A percentile compares a stretch with the other conserved stretches of the same genome.
These are phyloP conservation scores for Exserohilum rostratum DNA, from an alignment of 2,329 filamentous ascomycete genomes.

Conservation along the genomic window DNA sequence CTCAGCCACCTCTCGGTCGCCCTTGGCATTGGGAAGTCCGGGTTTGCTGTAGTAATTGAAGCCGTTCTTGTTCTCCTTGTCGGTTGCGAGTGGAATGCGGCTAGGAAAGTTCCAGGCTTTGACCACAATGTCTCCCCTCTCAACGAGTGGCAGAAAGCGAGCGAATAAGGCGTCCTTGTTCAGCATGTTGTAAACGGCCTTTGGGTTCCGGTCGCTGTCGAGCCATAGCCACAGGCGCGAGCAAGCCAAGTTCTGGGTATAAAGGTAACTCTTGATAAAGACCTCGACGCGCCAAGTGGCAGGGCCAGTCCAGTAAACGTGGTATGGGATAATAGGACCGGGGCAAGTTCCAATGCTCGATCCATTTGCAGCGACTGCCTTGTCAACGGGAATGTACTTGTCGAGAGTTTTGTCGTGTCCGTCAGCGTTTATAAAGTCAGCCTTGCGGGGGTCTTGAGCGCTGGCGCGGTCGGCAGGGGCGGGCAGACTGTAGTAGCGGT, in stretches of 20 bases:
- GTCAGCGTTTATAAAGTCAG: slow-evolving; percentile 53
- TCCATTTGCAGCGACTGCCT: slow-evolving; percentile 48
- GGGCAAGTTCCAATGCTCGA: slow-evolving; percentile 57
- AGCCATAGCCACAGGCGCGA: slow-evolving; percentile 61
- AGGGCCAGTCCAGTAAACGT: slow-evolving; percentile 63
- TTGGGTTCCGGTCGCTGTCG: slow-evolving; percentile 59
- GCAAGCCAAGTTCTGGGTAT: slow-evolving; percentile 63
- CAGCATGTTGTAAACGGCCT: slow-evolving; percentile 59
- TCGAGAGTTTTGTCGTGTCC: slow-evolving; percentile 49
- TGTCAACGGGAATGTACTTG: slow-evolving; percentile 46
- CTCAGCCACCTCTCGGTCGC: slow-evolving; percentile 56
- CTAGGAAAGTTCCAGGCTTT: slow-evolving; percentile 62
- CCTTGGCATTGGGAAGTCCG: slow-evolving; percentile 51
- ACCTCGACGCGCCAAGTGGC: slow-evolving; percentile 63
- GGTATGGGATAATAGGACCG: slow-evolving; percentile 62
- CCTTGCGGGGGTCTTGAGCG: slow-evolving; percentile 49
- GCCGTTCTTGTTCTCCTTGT: slow-evolving; percentile 56
- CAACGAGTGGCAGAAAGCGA: slow-evolving; percentile 60
- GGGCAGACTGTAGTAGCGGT: slow-evolving; percentile 59
- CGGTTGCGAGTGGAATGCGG: slow-evolving; percentile 58
- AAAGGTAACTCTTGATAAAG: slow-evolving; percentile 63
- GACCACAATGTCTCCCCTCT: slow-evolving; percentile 59
- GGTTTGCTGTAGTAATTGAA: slow-evolving; percentile 57
- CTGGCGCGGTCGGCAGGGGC: slow-evolving; percentile 49
- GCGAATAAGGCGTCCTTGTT: slow-evolving; percentile 59